These are phyloP conservation scores for Xylogone sp. DNA, from an alignment of 2,329 filamentous ascomycete genomes.

Conservation along the genomic window DNA sequence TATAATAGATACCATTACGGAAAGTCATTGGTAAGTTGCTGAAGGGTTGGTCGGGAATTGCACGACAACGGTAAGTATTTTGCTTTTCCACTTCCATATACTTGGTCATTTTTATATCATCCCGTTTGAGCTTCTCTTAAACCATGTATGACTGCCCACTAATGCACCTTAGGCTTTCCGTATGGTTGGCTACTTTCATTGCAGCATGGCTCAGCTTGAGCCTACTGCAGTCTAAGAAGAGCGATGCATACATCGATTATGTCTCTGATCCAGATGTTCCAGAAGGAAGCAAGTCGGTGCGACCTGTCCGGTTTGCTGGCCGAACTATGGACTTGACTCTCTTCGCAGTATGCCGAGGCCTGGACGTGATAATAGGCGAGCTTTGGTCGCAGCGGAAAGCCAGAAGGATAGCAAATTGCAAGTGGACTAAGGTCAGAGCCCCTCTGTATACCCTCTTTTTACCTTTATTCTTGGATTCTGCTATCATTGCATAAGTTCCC, in stretches of 20 bases:
- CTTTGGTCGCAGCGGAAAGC: conserved; percentile 53
- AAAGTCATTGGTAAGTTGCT: conserved; percentile 22
- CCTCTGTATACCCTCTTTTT: neutral
- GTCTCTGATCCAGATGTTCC: conserved; percentile 24
- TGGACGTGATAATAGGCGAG: conserved; percentile 66
- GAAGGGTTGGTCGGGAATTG: conserved; percentile 20
- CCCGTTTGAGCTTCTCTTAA: neutral
- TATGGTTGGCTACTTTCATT: conserved; percentile 55
- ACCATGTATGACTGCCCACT: neutral
- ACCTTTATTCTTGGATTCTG: no score
- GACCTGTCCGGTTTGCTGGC: conserved; percentile 47
- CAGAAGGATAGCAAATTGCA: conserved; percentile 39
- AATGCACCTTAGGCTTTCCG: conserved; percentile 41
- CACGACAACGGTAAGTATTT: conserved; percentile 30
- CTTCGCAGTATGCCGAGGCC: conserved; percentile 69
- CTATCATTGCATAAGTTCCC: no score
- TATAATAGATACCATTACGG: conserved; percentile 30
- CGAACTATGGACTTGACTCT: conserved; percentile 78
- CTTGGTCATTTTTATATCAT: neutral
- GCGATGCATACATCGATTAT: conserved; percentile 36
- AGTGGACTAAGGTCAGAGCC: conserved; percentile 43
- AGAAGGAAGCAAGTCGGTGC: conserved; percentile 20
- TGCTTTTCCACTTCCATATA: neutral
- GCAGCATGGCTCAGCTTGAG: conserved; percentile 54
- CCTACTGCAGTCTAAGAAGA: conserved; percentile 54